These are phyloP conservation scores for Arbutus unedo DNA, from an alignment of 148 eudicot genomes.

Conservation along the genomic window DNA sequence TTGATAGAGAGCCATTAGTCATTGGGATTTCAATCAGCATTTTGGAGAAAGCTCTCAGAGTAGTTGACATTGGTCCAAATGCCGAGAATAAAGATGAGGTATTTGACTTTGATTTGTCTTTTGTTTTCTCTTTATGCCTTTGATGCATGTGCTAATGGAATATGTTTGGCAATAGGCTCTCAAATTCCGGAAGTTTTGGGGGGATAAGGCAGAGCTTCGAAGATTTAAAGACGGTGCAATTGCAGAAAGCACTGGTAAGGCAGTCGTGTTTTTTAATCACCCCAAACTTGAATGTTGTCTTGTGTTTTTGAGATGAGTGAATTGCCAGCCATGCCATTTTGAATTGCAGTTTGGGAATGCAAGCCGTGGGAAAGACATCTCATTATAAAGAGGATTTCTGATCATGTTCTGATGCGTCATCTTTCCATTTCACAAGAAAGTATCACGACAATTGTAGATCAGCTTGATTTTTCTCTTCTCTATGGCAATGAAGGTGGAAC, in stretches of 20 bases:
- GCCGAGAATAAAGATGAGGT: constrained; percentile 88
- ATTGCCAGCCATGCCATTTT: not conserved
- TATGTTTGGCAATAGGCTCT: constrained; percentile 40
- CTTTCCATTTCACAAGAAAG: constrained; percentile 60
- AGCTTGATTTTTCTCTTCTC: constrained; percentile 81
- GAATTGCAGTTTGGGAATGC: constrained; percentile 68
- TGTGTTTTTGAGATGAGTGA: constrained; percentile 12
- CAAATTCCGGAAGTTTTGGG: constrained; percentile 86
- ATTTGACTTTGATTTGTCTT: constrained; percentile 17
- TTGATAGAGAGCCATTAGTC: constrained; percentile 68
- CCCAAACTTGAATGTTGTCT: constrained; percentile 3
- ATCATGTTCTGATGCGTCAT: constrained; percentile 70
- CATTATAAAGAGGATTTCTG: constrained; percentile 64
- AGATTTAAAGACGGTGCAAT: constrained; percentile 80
- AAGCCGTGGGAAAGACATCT: constrained; percentile 75
- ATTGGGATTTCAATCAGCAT: constrained; percentile 59
- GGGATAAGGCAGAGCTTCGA: constrained; percentile 73
- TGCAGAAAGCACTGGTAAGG: constrained; percentile 78
- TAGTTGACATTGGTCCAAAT: constrained; percentile 77
- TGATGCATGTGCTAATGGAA: constrained; percentile 16
- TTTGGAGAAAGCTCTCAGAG: constrained; percentile 60
- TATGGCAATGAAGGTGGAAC: constrained; percentile 56
- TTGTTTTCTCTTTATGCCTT: constrained; percentile 1
- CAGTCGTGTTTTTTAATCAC: constrained; percentile 8
- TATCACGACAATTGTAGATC: constrained; percentile 54